These are phyloP conservation scores for Tilletia setariae DNA, from an alignment of 1,284 basidiomycete genomes.

Conservation along the genomic window DNA sequence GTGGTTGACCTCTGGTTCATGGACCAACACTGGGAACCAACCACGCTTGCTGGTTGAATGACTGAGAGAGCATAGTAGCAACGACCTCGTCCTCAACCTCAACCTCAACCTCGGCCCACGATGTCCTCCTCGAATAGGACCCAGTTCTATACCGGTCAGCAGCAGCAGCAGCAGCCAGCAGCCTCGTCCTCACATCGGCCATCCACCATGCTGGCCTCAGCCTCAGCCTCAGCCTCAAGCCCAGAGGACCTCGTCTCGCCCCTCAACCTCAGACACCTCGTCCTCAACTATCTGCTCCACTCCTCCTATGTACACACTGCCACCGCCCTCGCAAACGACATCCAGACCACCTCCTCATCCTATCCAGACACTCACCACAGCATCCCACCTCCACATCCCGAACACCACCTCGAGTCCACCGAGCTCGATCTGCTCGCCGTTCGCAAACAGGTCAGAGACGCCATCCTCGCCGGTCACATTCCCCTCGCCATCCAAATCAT, in stretches of 20 bases:
- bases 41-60: no score
- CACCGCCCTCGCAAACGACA: conserved; percentile 68
- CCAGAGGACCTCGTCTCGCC: conserved; percentile 44
- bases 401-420: conserved; percentile 19
- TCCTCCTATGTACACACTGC: conserved; percentile 70
- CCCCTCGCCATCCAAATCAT: conserved; percentile 67
- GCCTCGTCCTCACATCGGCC: no score
- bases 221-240: background rate
- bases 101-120: no score
- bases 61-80: no score
- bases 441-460: conserved; percentile 64
- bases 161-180: no score
- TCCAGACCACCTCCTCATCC: conserved; percentile 44
- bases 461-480: conserved; percentile 68
- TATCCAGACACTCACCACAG: no score
- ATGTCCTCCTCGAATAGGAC: no score
- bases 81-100: no score
- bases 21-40: no score
- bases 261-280: conserved; percentile 60
- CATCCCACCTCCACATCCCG: background rate
- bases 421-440: conserved; percentile 18
- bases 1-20: no score
- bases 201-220: background rate
- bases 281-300: conserved; percentile 76
- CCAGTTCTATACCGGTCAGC: no score